phyloP scores from a whole-genome alignment of 768 basidiomycete genomes.

The Rossbeevera mucosa region DNA sequence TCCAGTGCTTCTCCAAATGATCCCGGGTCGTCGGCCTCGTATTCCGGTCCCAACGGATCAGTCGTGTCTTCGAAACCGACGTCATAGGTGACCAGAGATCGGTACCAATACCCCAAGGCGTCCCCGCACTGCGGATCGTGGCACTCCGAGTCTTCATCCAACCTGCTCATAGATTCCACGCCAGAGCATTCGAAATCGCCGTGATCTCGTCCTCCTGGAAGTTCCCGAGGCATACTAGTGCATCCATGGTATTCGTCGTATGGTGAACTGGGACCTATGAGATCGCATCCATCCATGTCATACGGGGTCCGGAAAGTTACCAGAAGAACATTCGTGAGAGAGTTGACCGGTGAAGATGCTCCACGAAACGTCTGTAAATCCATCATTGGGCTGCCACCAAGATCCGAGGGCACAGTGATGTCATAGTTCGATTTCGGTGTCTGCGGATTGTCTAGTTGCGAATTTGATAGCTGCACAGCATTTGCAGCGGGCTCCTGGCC shows the following conservation, averaged over 20 bases:
- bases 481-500: neutral
- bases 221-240: neutral
- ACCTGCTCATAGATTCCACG: neutral
- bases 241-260: constrained; percentile 2
- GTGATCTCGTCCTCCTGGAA: neutral
- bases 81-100: constrained; percentile 1
- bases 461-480: neutral
- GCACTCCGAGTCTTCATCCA: constrained; percentile 2
- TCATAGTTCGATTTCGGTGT: neutral
- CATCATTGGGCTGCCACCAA: neutral
- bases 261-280: constrained; percentile 10
- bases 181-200: neutral
- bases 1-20: neutral
- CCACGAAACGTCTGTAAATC: neutral
- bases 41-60: constrained; percentile 3
- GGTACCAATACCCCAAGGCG: constrained; percentile 2
- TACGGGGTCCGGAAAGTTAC: constrained; percentile 7
- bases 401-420: neutral
- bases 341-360: constrained; percentile 2
- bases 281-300: constrained; percentile 9
- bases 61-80: neutral
- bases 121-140: neutral
- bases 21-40: neutral
- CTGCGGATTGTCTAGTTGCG: constrained; percentile 8
- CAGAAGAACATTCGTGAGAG: constrained; percentile 4